Base-by-base conservation (phyloP, 352 stramenopile genomes). In the Globisporangium recalcitrans region DNA sequence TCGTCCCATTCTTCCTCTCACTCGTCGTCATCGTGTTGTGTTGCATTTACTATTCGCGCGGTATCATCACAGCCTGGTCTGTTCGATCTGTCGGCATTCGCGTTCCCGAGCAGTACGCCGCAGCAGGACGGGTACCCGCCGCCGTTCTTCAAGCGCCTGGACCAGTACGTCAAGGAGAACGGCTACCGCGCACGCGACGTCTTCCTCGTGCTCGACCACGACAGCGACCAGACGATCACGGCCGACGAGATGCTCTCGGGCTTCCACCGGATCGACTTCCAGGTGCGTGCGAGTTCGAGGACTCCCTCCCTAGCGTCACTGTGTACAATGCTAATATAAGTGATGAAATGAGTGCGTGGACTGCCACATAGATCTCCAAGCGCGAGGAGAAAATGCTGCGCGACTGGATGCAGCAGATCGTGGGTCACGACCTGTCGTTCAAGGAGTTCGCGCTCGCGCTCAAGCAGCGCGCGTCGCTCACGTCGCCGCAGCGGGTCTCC, bases 371-470 rank as follows among this genome's bases (percentile, higher is more conserved):
- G 72, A 70, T 80, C 47, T 72, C 68, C 60, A 77, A 77, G 64
- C 71, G 69, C 52, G 73, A 81, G 16, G 69, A 81, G 64, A 59
- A 52, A 14, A 69, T 58, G 58, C 63, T 85, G n/a, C 60, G 62
- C 31, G 70, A 79, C 21, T 85, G 74, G 74, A 80, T 85, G 69
- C 52, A 69, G 53, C 64, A 82, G 32, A 70, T 80, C 53, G 73
- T 76, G n/a, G 69, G 63, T 40, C 71, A 82, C 58, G 70, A 74
- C n/a, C 62, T 85, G 29, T 71, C 73, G 24, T 85, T 85, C 66
- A 85, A 85, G 59, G 75, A 82, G 27, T 85, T 85, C 44, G 65
- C 69, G 21, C 71, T 85, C 11, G 76, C 76, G 44, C 69, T 85
- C 47, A 85, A 85, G 65, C 76, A 82, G 44, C 76, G 76, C 42